phyloP scores from a whole-genome alignment of 2,329 filamentous ascomycete genomes.

The Fusarium torulosum region DNA sequence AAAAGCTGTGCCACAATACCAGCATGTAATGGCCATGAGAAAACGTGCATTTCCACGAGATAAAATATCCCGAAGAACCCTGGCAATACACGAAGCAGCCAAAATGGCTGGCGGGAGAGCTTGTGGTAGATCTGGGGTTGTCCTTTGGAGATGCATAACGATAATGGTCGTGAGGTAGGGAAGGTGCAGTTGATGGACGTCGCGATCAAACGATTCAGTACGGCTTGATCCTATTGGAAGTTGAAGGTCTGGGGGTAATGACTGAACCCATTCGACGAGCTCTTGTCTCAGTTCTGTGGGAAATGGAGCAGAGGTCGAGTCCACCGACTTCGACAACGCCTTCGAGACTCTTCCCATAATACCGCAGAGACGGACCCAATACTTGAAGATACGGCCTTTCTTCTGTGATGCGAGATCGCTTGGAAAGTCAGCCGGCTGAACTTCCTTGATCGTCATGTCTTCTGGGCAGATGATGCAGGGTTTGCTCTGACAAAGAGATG shows the following conservation, averaged over 20 bases:
- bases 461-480: slow-evolving; percentile 58
- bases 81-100: slow-evolving; percentile 39
- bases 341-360: slow-evolving; percentile 58
- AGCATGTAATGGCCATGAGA: slow-evolving; percentile 58
- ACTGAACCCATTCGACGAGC: slow-evolving; percentile 35
- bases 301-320: slow-evolving; percentile 16
- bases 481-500: slow-evolving; percentile 58
- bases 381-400: slow-evolving; percentile 56
- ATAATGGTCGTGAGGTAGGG: slow-evolving; percentile 59
- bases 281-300: slow-evolving; percentile 34
- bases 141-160: slow-evolving; percentile 54
- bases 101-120: slow-evolving; percentile 37
- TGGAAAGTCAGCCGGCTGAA: slow-evolving; percentile 56
- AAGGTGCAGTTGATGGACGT: slow-evolving; percentile 58
- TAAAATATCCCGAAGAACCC: slow-evolving; percentile 53
- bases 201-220: slow-evolving; percentile 54
- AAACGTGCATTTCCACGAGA: slow-evolving; percentile 56
- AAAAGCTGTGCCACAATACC: slow-evolving; percentile 58
- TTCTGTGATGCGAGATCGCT: slow-evolving; percentile 48
- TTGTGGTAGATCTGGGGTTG: slow-evolving; percentile 53
- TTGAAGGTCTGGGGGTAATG: slow-evolving; percentile 33
- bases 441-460: slow-evolving; percentile 57
- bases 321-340: slow-evolving; percentile 45
- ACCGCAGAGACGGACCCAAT: slow-evolving; percentile 57
- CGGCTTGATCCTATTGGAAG: slow-evolving; percentile 22